Evolutionary conservation across 352 stramenopile species (phyloP).

Genomic region (Globisporangium sylvaticum): DNA sequence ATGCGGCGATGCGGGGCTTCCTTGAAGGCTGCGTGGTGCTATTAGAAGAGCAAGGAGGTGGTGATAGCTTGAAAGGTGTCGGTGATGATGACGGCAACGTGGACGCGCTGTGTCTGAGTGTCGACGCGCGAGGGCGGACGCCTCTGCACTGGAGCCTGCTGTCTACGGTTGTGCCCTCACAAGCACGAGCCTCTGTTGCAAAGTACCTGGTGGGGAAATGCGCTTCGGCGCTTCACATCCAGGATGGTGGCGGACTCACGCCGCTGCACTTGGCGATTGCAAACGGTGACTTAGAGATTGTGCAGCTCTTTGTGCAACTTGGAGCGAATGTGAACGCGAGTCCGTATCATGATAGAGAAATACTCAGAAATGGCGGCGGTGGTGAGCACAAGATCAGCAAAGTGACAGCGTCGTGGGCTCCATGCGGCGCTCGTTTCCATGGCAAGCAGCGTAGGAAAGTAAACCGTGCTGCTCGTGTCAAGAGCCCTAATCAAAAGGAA

Average conservation of each 20-base stretch:
- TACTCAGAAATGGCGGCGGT: too few species aligned
- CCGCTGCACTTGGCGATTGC: conserved; percentile 49
- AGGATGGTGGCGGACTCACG: conserved; percentile 33
- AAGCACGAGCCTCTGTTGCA: conserved; percentile 12
- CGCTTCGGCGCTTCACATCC: conserved; percentile 29
- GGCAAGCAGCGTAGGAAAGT: not conserved
- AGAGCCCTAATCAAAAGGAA: not conserved
- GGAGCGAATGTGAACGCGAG: conserved; percentile 34
- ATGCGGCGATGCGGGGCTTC: conserved; percentile 34
- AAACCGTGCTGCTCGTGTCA: not conserved
- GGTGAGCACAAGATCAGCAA: not conserved
- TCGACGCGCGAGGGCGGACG: conserved; percentile 43
- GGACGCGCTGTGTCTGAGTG: conserved; percentile 21
- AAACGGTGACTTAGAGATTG: conserved; percentile 26
- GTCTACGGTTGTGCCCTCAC: not conserved
- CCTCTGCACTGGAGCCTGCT: conserved; percentile 48
- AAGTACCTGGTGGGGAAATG: conserved; percentile 29
- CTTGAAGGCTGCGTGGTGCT: conserved; percentile 44
- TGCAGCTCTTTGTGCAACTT: conserved; percentile 35
- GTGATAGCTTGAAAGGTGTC: too few species aligned
- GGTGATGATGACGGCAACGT: conserved; percentile 17
- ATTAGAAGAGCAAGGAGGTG: conserved; percentile 17
- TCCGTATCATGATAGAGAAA: too few species aligned
- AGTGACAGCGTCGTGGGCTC: conserved; percentile 38
- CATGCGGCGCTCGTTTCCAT: conserved; percentile 28